phyloP scores from a whole-genome alignment of 2,329 filamentous ascomycete species.

The Aspergillus fumigatiaffinis region DNA sequence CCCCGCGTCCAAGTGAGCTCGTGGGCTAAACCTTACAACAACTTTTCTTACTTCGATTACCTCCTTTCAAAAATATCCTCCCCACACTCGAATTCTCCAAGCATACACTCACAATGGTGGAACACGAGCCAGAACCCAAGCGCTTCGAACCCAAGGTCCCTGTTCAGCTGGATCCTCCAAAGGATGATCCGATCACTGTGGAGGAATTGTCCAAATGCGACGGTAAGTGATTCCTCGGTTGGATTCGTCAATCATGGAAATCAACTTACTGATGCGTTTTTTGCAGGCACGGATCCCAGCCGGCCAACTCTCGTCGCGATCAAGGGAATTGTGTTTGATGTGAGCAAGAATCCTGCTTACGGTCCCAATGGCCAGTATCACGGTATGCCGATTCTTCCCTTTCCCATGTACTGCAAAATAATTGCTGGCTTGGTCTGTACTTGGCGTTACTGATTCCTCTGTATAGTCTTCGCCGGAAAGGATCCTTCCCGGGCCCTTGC shows the following conservation, averaged over 20 bases:
- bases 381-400: slow-evolving; percentile 53
- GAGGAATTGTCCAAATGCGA: slow-evolving; percentile 78
- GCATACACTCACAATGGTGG: slow-evolving; percentile 22
- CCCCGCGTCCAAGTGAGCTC: slow-evolving; percentile 17
- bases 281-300: slow-evolving; percentile 35
- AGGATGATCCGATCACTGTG: slow-evolving; percentile 76
- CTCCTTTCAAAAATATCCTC: background rate
- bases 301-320: slow-evolving; percentile 60
- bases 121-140: slow-evolving; percentile 28
- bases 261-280: background rate
- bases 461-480: slow-evolving; percentile 85
- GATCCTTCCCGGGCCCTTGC: slow-evolving; percentile 91
- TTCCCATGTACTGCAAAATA: background rate
- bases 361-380: slow-evolving; percentile 77
- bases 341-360: slow-evolving; percentile 85
- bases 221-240: slow-evolving; percentile 54
- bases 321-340: slow-evolving; percentile 92
- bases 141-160: slow-evolving; percentile 40
- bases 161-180: slow-evolving; percentile 69
- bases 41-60: slow-evolving; percentile 1
- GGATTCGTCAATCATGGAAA: slow-evolving; percentile 1
- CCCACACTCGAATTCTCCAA: background rate
- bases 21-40: background rate
- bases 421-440: background rate
- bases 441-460: background rate